phyloP scores from a whole-genome alignment of 2,329 filamentous ascomycete species.

The Neopestalotiopsis clavispora region DNA sequence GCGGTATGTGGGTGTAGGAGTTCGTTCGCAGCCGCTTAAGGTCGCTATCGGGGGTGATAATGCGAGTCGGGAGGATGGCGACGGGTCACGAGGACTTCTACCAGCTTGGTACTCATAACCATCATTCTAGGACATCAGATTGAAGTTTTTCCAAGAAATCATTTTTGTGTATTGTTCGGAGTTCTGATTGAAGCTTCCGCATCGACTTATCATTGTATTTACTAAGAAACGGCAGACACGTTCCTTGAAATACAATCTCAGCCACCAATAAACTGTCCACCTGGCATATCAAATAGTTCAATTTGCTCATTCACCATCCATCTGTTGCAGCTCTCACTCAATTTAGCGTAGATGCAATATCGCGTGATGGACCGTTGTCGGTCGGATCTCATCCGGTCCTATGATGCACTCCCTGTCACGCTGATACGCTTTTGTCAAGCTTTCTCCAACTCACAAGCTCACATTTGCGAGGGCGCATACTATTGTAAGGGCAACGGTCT shows the following conservation, averaged over 20 bases:
- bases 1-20: not conserved
- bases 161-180: no score
- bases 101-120: not conserved
- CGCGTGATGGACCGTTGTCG: not conserved
- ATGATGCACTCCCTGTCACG: not conserved
- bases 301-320: not conserved
- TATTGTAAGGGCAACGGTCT: no score
- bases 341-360: not conserved
- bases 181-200: no score
- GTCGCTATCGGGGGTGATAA: not conserved
- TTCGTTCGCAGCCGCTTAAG: not conserved
- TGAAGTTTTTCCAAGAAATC: no score
- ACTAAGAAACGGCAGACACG: no score
- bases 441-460: not conserved
- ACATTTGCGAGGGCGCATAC: no score
- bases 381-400: not conserved
- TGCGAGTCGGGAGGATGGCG: not conserved
- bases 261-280: not conserved
- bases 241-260: no score
- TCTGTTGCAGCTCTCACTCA: not conserved
- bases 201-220: no score
- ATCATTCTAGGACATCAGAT: no score
- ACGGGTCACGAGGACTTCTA: not conserved
- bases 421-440: conserved; percentile 1
- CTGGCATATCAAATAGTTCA: not conserved